Base-by-base conservation (phyloP, 352 stramenopile species). In the Globisporangium splendens region DNA sequence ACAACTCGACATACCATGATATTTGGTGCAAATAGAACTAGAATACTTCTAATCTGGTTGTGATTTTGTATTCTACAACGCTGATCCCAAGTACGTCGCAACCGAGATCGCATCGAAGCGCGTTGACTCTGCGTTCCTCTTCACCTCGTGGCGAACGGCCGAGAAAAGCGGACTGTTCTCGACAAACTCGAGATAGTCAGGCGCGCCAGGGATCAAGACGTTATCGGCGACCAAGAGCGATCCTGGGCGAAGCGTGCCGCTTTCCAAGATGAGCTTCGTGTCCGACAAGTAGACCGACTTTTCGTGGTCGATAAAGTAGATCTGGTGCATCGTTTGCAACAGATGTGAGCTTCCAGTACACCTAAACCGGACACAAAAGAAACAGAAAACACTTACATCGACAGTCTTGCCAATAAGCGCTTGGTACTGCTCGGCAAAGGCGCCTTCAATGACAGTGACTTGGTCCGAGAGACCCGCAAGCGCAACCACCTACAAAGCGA, bases 271-370 rank as follows among this genome's bases (percentile, higher is more conserved):
- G 20, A 76, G 64, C 65, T 82, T 76, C 22, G 68, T 46, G 58
- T 78, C 69, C 7, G 56, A 42, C 15, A 81, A 51, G 51, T 81
- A 78, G 17, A 61, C 42, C 1, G 39, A 61, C 67, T 78, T 78
- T 43, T 77, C 68, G 54, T 81, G 69, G 58, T 81, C 73, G 48
- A 83, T 79, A 43, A 83, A 79, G 65, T 66, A 75, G 21, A 79
- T 61, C 68, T 76, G 38, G 5, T 31, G 24, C 24, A 31, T 31
- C 24, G 24, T 14, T 54, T 31, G 6, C n/a, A 46, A 35, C 21
- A 28, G 20, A 14, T 54, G 13, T 42, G 15, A 54, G 14, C 7
- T 14, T 13, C 24, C 24, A 31, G 1, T 2, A n/a, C 15, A 14
- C 5, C 5, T 31, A 5, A 31, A 2, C 8, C 15, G 1, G 15